Evolutionary conservation across 225 moss, liverwort and hornwort species (phyloP).

Genomic region (Physcomitrium patens): DNA sequence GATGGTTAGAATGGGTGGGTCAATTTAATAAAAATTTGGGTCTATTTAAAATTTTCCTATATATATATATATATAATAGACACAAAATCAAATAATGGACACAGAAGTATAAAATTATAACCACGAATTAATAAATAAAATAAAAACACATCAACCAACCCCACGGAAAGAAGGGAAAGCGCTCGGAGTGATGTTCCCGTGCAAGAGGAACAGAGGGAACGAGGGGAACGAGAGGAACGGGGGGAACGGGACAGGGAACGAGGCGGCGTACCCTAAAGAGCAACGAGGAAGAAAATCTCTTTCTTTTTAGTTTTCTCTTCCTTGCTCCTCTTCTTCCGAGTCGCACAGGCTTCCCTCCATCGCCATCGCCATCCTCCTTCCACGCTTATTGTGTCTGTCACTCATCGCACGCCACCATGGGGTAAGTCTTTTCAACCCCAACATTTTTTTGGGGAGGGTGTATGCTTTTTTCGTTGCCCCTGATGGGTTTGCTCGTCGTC

Average conservation of each 20-base stretch:
- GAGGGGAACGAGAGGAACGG: not conserved
- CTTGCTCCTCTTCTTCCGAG: too few species aligned
- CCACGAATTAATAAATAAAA: too few species aligned
- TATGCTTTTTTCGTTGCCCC: not conserved
- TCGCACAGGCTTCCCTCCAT: slow-evolving; percentile 26
- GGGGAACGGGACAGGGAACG: not conserved
- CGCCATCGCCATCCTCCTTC: slow-evolving; percentile 3
- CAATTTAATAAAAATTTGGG: too few species aligned
- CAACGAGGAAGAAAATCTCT: accelerated
- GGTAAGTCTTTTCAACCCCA: slow-evolving; percentile 9
- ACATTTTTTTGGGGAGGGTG: not conserved
- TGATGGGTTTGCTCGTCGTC: not conserved
- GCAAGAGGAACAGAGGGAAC: not conserved
- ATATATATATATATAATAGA: too few species aligned
- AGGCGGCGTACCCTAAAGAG: slow-evolving; percentile 18
- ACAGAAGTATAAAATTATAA: too few species aligned
- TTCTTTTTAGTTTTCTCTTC: not conserved
- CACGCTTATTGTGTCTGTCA: slow-evolving; percentile 20
- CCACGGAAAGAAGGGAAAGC: too few species aligned
- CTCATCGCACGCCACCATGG: slow-evolving; percentile 38
- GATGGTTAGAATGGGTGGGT: too few species aligned
- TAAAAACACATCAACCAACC: too few species aligned
- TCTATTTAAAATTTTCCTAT: too few species aligned
- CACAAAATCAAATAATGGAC: too few species aligned
- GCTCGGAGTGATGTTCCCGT: too few species aligned